phyloP scores from a whole-genome alignment of 352 stramenopile genomes.

The Globisporangium ultimum region DNA sequence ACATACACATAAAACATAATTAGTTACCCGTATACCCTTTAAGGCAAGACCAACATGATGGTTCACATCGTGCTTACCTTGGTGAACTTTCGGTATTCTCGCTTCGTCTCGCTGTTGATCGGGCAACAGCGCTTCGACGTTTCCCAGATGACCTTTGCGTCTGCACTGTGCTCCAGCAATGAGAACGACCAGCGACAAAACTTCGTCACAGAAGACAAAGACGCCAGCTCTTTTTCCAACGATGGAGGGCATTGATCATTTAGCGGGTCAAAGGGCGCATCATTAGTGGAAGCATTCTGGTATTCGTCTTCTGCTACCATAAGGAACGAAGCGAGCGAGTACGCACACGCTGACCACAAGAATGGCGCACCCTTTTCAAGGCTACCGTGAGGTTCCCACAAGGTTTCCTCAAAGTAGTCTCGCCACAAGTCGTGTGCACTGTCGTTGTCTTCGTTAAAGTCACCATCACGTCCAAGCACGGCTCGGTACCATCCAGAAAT shows the following conservation, averaged over 20 bases:
- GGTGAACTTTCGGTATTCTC: constrained; percentile 86
- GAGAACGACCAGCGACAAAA: constrained; percentile 88
- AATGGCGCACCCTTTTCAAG: constrained; percentile 84
- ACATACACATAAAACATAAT: constrained; percentile 7
- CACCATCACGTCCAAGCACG: constrained; percentile 66
- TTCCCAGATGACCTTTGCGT: constrained; percentile 88
- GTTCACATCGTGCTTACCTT: constrained; percentile 38
- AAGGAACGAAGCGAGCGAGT: constrained; percentile 76
- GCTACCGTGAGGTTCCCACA: constrained; percentile 85
- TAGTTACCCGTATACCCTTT: not conserved
- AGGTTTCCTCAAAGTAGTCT: constrained; percentile 84
- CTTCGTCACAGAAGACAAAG: constrained; percentile 70
- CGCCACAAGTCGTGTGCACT: constrained; percentile 76
- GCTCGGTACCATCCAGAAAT: constrained; percentile 66
- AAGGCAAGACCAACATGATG: not conserved
- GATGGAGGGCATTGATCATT: constrained; percentile 51
- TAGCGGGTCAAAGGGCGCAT: constrained; percentile 47
- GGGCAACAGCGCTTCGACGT: constrained; percentile 82
- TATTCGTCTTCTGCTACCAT: constrained; percentile 65
- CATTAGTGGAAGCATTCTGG: constrained; percentile 12
- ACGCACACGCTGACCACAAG: constrained; percentile 81
- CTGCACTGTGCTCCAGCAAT: constrained; percentile 76
- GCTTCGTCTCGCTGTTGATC: constrained; percentile 83
- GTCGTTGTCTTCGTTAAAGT: constrained; percentile 45
- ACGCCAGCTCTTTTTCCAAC: constrained; percentile 82